Base-by-base conservation (phyloP, 2,329 filamentous ascomycete genomes). In the Incumbomyces delicatus region DNA sequence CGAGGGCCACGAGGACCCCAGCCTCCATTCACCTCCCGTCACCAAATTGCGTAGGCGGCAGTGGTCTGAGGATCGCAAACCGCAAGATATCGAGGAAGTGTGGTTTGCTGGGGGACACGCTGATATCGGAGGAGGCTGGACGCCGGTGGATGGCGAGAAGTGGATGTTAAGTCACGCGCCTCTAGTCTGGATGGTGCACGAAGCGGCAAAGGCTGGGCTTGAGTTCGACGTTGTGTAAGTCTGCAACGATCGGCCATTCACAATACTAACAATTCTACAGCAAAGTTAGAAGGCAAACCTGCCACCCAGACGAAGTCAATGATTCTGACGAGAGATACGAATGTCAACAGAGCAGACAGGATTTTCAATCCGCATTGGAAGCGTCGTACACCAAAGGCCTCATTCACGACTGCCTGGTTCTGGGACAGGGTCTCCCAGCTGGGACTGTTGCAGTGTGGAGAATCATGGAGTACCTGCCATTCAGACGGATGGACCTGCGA, bases 381-480 rank as follows among this genome's bases (percentile, higher is more conserved):
- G 37, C 47, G 13, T 47, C 48, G 49, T 66, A 65, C 18, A 80
- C 66, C 0, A 58, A 66, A 39, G 74, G 75, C 10, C 60, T 66
- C 20, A 75, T 87, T 35, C 85, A 90, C 59, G 85, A 89, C 61
- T 85, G 82, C 2, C 72, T 89, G 0, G 66, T 74, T 41, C 86
- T 78, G 56, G 71, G 73, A 11, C 74, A 77, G 11, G 84, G 84
- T 0, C 67, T 84, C 3, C 62, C 71, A 0, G 50, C 53, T 18
- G 46, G 67, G 3, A 76, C 79, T 0, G 83, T 87, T 0, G 55
- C 82, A 0, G 74, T 73, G 2, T 90, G 85, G 85, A 83, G 80
- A 31, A 61, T 86, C 17, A 86, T 90, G 85, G 86, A 90, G 58
- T 88, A 83, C 60, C 68, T 90, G 18, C 86, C 86, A 0, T 89